A percentile compares a stretch with the other conserved stretches of the same genome.
These are phyloP conservation scores for Mrakia blollopis DNA, from an alignment of 768 basidiomycete genomes.

Conservation along the genomic window DNA sequence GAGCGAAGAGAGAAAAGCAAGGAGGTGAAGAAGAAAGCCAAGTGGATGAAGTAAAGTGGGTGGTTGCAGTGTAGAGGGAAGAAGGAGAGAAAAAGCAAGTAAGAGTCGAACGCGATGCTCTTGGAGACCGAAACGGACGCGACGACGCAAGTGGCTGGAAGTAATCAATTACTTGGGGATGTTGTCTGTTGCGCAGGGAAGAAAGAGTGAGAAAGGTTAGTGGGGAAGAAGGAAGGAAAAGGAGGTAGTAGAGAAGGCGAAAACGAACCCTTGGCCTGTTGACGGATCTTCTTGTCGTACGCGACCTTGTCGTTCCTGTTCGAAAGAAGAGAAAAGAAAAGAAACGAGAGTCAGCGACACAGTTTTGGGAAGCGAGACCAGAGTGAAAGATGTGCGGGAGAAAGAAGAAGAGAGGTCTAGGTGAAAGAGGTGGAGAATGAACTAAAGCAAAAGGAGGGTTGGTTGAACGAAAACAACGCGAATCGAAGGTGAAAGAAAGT, in stretches of 20 bases:
- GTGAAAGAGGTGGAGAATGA: conserved; percentile 1
- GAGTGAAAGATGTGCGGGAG: background rate
- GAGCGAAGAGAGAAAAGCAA: too few species aligned
- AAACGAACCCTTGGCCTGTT: conserved; percentile 61
- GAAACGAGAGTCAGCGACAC: background rate
- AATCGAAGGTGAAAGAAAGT: background rate
- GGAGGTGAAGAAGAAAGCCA: too few species aligned
- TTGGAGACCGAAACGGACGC: too few species aligned
- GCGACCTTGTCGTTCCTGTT: conserved; percentile 83
- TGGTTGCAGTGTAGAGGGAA: too few species aligned
- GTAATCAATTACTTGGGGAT: conserved; percentile 77
- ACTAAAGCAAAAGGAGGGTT: background rate
- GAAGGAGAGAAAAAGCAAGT: too few species aligned
- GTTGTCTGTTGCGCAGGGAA: conserved; percentile 53
- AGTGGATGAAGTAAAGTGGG: too few species aligned
- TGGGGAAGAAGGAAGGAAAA: background rate
- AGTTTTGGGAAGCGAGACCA: background rate
- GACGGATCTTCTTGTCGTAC: conserved; percentile 78
- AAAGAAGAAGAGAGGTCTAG: conserved; percentile 10
- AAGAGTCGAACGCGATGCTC: too few species aligned
- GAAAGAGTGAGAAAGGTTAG: background rate
- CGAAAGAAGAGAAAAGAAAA: conserved; percentile 7
- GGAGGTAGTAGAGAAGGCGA: background rate
- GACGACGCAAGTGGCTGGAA: too few species aligned
- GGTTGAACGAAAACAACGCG: background rate